Evolutionary conservation across 768 basidiomycete genomes (phyloP).

Genomic region (Macrolepiota dolichaula): DNA sequence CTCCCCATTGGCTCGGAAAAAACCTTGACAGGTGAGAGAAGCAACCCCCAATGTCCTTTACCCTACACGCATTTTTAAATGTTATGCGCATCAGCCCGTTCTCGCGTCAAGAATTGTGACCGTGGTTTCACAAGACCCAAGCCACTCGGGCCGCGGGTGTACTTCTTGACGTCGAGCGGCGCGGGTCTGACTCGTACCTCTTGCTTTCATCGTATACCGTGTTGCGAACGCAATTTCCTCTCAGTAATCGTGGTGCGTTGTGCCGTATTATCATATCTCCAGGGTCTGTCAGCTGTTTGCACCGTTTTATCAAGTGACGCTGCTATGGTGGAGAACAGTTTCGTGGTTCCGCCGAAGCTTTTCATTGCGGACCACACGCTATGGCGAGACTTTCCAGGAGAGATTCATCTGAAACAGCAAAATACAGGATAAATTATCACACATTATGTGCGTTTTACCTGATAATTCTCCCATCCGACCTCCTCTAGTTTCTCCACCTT

Average conservation of each 20-base stretch:
- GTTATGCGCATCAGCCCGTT: not conserved
- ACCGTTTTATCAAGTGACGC: not conserved
- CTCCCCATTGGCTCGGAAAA: not conserved
- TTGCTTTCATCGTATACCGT: not conserved
- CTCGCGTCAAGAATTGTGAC: not conserved
- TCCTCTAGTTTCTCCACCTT: slow-evolving; percentile 76
- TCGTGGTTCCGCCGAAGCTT: no score
- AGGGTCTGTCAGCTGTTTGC: not conserved
- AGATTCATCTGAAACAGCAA: not conserved
- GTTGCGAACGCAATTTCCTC: not conserved
- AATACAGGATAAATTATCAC: not conserved
- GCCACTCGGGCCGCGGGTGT: not conserved
- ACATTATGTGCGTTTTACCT: slow-evolving; percentile 32
- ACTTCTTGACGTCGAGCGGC: not conserved
- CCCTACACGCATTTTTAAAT: not conserved
- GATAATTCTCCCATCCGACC: slow-evolving; percentile 86
- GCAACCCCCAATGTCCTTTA: not conserved
- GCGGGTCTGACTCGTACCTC: not conserved
- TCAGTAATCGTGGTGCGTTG: not conserved
- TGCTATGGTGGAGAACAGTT: no score
- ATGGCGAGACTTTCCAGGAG: not conserved
- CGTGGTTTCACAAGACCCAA: slow-evolving; percentile 2
- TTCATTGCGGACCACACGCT: no score
- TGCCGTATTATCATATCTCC: not conserved
- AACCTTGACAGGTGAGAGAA: not conserved